Evolutionary conservation across 208 protist genomes (phyloP), one percentile per base, ranked within the genome.

Genomic region (Trypanosoma cruzi): DNA sequence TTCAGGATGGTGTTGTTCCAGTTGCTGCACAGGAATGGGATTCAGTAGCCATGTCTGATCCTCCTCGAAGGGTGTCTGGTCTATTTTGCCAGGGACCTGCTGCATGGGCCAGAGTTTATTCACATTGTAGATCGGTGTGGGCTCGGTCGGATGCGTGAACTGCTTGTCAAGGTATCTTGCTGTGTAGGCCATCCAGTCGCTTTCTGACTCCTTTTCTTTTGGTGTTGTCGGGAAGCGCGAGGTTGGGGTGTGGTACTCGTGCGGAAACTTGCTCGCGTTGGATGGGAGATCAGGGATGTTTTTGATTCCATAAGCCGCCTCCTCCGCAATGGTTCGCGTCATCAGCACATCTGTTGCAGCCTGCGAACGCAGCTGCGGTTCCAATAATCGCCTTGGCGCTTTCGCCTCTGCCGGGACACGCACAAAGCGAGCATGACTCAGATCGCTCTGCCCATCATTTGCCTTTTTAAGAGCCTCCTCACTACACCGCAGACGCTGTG

Each of bases 1-100:
- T 64, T 96, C 92, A 0, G 86, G 87, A 63, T 93, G 78, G 68
- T 94, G 86, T 68, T 84, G 80, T 77, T 89, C 78, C 84, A 92
- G 80, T 53, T 94, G 86, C 40, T 95, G 89, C 36, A 96, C 88
- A 4, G 92, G 89, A 59, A 95, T 94, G 4, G 84, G 89, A 53
- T 94, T 84, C 37, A 93, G 69, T 26, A 96, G 67, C 89, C 92
- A 96, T 29, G 92, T 95, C 61, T 96, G 92, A 64, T 96, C 92
- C 68, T 96, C 92, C 71, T 92, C 89, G 40, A 93, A 96, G 14
- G 89, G 92, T 22, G 89, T 96, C 61, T 94, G 87, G 53, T 96
- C 89, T 22, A 85, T 50, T 67, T 90, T 95, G 16, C 92, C 92
- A 24, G 92, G 89, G 18, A 94, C 79, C 63, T 95, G 89, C 65